Percentiles rank a stretch among this genome's conserved stretches.
Evolutionary conservation across 1,284 basidiomycete genomes (phyloP).

Genomic region (Ganoderma leucocontextum): DNA sequence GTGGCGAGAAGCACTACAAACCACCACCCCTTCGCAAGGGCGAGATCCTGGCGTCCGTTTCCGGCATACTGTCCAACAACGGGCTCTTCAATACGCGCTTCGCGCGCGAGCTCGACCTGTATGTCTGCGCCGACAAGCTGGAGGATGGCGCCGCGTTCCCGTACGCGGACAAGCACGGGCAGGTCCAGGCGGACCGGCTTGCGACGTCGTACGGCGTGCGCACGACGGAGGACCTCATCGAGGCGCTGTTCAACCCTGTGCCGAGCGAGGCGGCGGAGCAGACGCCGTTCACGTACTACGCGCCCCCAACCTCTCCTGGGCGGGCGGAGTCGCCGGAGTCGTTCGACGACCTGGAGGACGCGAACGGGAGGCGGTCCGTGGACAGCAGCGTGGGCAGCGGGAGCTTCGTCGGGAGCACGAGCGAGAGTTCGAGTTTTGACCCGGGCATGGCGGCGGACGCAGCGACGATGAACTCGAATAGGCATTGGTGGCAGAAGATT

Average conservation of each 20-base stretch:
- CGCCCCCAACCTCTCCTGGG: slow-evolving; percentile 22
- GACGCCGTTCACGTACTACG: slow-evolving; percentile 68
- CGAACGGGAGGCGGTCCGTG: slow-evolving; percentile 33
- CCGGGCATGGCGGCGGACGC: slow-evolving; percentile 17
- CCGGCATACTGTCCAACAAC: slow-evolving; percentile 66
- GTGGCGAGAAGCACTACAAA: slow-evolving; percentile 64
- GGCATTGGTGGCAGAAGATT: slow-evolving; percentile 43
- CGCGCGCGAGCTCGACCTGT: slow-evolving; percentile 59
- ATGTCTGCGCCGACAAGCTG: slow-evolving; percentile 34
- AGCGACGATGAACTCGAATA: slow-evolving; percentile 27
- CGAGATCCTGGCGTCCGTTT: slow-evolving; percentile 74
- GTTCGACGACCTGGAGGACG: slow-evolving; percentile 16
- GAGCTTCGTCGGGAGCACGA: slow-evolving; percentile 28
- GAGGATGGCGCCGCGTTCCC: slow-evolving; percentile 29
- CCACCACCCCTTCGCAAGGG: slow-evolving; percentile 74
- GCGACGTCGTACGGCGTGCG: slow-evolving; percentile 62
- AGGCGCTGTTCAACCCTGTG: slow-evolving; percentile 78
- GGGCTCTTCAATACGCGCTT: slow-evolving; percentile 55
- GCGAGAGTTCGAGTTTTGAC: slow-evolving; percentile 29
- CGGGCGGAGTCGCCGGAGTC: slow-evolving; percentile 12
- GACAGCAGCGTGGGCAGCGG: slow-evolving; percentile 37
- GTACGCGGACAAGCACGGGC: slow-evolving; percentile 33
- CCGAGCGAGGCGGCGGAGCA: slow-evolving; percentile 53
- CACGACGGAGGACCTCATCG: slow-evolving; percentile 75
- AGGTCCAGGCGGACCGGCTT: slow-evolving; percentile 55